Evolutionary conservation across 257 asterid species (phyloP).

Genomic region (Henckelia pumila): DNA sequence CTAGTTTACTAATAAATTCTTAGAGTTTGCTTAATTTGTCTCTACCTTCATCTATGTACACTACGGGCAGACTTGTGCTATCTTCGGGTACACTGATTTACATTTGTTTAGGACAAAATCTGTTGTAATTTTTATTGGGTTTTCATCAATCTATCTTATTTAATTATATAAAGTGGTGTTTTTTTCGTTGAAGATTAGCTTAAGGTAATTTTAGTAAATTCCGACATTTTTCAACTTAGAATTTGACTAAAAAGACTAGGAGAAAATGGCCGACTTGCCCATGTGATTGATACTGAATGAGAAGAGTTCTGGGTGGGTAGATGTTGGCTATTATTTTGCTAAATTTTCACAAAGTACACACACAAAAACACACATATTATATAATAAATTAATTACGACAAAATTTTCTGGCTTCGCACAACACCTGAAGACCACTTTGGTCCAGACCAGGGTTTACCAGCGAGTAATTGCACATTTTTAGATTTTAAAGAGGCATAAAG

Average conservation of each 20-base stretch:
- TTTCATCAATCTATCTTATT: conserved; percentile 1
- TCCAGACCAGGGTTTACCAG: not conserved
- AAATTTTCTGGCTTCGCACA: no score
- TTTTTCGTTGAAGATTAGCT: no score
- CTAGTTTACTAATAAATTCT: conserved; percentile 32
- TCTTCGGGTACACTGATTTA: conserved; percentile 21
- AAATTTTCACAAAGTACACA: no score
- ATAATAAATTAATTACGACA: no score
- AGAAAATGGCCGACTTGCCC: not conserved
- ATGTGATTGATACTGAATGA: not conserved
- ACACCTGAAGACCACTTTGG: not conserved
- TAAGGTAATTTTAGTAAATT: not conserved
- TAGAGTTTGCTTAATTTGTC: conserved; percentile 19
- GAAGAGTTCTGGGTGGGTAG: not conserved
- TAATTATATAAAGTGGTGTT: not conserved
- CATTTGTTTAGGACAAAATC: conserved; percentile 11
- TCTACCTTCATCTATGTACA: conserved; percentile 28
- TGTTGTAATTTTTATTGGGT: conserved; percentile 9
- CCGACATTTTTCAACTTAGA: not conserved
- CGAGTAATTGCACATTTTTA: not conserved
- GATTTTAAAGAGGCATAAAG: no score
- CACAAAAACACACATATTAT: no score
- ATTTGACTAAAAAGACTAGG: not conserved
- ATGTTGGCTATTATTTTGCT: not conserved
- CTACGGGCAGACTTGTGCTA: conserved; percentile 29